A percentile compares a stretch with the other conserved stretches of the same genome.
phyloP scores from a whole-genome alignment of 805 yeast species.

The Priceomyces medius region DNA sequence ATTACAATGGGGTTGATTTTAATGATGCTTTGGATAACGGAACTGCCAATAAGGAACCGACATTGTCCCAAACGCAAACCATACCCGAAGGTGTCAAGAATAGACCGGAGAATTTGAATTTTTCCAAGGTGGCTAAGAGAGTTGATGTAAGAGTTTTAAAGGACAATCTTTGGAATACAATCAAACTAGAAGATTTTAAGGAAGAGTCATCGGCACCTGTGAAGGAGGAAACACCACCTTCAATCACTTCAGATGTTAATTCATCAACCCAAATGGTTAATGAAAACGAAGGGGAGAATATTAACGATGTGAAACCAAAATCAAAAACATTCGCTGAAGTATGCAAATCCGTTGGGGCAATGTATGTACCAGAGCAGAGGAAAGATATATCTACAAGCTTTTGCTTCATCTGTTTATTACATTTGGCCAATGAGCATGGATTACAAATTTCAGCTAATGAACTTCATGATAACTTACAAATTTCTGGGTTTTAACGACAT shows the following conservation, averaged over 20 bases:
- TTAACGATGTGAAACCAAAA: conserved; percentile 10
- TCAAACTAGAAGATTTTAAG: conserved; percentile 1
- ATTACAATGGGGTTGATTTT: conserved; percentile 40
- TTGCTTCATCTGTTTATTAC: conserved; percentile 44
- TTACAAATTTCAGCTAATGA: conserved; percentile 31
- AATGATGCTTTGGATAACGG: conserved; percentile 35
- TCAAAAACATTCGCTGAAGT: conserved; percentile 38
- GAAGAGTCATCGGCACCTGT: conserved; percentile 2
- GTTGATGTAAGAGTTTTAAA: conserved; percentile 75
- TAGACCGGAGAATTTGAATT: conserved; percentile 46
- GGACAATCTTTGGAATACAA: conserved; percentile 65
- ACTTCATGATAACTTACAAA: conserved; percentile 32
- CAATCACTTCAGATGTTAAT: neutral
- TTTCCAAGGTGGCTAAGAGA: conserved; percentile 71
- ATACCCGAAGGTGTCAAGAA: conserved; percentile 22
- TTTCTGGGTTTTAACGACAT: conserved; percentile 26
- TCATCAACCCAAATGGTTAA: no score
- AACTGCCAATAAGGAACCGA: conserved; percentile 13
- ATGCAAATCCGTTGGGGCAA: conserved; percentile 30
- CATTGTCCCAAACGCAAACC: conserved; percentile 15
- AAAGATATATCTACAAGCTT: conserved; percentile 46
- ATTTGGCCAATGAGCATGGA: conserved; percentile 46
- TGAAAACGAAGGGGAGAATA: neutral
- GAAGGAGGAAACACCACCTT: conserved; percentile 1
- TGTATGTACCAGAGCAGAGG: conserved; percentile 37